Conservation (phyloP, 164 flowering plant genomes). For the Umbilicus rupestris region DNA sequence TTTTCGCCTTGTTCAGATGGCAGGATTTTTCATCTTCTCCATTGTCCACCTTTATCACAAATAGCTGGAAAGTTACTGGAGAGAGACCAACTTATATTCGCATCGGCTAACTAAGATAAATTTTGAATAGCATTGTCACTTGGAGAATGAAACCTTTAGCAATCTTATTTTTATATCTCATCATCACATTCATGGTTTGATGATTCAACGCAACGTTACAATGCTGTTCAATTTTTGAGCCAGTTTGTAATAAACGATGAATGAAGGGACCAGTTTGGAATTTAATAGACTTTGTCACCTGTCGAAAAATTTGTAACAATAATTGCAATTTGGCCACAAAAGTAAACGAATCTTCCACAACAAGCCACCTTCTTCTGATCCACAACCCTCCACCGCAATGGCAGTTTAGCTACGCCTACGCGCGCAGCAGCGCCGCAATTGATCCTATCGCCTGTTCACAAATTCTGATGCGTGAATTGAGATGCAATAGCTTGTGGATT, state of each 20-base stretch:
- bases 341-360: background rate
- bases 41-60: conserved; percentile 60
- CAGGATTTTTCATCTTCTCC: conserved; percentile 74
- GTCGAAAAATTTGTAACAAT: background rate
- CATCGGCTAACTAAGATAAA: too few species aligned
- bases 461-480: background rate
- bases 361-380: background rate
- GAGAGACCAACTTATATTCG: too few species aligned
- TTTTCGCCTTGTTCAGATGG: conserved; percentile 45
- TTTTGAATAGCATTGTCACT: too few species aligned
- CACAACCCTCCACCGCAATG: background rate
- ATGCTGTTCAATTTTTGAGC: too few species aligned
- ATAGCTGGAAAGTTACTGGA: conserved; percentile 23
- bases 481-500: conserved; percentile 19
- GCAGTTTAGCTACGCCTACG: background rate
- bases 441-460: background rate
- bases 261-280: background rate
- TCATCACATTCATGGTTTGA: too few species aligned
- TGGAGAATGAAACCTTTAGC: too few species aligned
- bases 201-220: too few species aligned
- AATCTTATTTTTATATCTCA: too few species aligned
- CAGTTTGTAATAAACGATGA: background rate
- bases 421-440: background rate
- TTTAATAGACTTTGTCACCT: background rate
- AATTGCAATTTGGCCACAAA: background rate